Base-by-base conservation (phyloP, 208 protist species). In the Crithidia thermophila region DNA sequence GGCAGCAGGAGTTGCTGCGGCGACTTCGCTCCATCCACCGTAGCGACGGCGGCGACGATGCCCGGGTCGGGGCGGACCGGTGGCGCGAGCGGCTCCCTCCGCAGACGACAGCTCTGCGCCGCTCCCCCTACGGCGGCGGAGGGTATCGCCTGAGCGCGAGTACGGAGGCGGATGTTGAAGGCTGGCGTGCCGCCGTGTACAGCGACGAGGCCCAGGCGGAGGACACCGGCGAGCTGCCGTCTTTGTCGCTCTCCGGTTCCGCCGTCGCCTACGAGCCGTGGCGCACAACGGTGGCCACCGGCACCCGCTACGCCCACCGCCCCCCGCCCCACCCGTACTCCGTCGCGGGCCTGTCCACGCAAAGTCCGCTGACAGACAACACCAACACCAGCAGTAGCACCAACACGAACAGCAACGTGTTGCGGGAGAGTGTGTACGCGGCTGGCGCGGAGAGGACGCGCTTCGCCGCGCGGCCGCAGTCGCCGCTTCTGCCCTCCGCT, bases 261-360 rank as follows among this genome's bases (percentile, higher is more conserved):
- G 33, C 43, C 11, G 58, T 53, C 13, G 28, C 58, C 16, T 64
- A 43, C 45, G 58, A 64, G 58, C 58, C 58, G 13, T 64, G 58
- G 58, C 42, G 58, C 5, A 64, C 58, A 20, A 64, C 58, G 43
- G 58, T 64, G 30, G 58, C 58, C 1, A 64, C 58, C 21, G 42
- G 58, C 13, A 53, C 58, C 20, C 58, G 43, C 28, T 53, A 53
- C 58, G 43, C 58, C 13, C 58, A 51, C 43, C 58, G 45, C 8
- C 58, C 58, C 1, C 58, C 58, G 10, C 58, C 58, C 3, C 58
- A 64, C 45, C 58, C 58, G 7, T 64, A 64, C 33, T 30, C 42
- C 18, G 30, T 59, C 13, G 27, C 56, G 4, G 6, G 23, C 8
- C 56, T 21, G 23, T 8, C 18, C 8, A 7, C 18, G 40, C 18